Evolutionary conservation across 1,284 basidiomycete genomes (phyloP).

Genomic region (Naganishia albida): DNA sequence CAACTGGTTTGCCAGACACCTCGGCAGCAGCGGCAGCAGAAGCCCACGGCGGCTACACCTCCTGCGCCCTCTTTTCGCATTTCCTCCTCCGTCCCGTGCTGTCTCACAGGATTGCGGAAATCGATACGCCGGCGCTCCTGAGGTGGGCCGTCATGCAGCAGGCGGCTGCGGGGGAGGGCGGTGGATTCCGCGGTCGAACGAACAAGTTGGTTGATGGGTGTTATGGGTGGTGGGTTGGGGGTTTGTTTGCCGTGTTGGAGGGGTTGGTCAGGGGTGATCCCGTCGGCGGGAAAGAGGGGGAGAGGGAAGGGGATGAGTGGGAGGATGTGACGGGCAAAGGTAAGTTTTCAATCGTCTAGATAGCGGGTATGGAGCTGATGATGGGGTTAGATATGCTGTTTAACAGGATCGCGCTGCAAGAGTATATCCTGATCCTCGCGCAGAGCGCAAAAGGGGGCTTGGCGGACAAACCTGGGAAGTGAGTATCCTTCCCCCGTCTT

Average conservation of each 20-base stretch:
- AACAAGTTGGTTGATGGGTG: conserved; percentile 99
- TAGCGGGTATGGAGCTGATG: neutral
- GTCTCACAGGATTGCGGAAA: neutral
- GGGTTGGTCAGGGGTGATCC: conserved; percentile 57
- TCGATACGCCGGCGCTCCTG: conserved; percentile 64
- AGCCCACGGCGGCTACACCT: conserved; percentile 97
- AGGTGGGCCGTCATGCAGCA: conserved; percentile 89
- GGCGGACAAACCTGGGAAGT: conserved; percentile 94
- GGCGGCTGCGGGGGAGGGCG: conserved; percentile 76
- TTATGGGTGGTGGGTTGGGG: conserved; percentile 98
- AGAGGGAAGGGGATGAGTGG: conserved; percentile 40
- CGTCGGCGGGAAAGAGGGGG: conserved; percentile 29
- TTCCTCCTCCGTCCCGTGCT: conserved; percentile 62
- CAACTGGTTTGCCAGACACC: conserved; percentile 48
- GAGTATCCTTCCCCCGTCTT: conserved; percentile 41
- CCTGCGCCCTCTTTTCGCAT: conserved; percentile 84
- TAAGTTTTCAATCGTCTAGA: neutral
- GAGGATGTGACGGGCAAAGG: conserved; percentile 38
- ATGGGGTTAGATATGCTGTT: conserved; percentile 43
- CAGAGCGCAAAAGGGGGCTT: conserved; percentile 83
- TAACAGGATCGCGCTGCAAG: conserved; percentile 69
- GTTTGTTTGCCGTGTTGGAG: conserved; percentile 78
- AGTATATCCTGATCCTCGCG: conserved; percentile 82
- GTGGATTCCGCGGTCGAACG: conserved; percentile 88
- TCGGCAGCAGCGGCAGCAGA: conserved; percentile 68